A percentile compares a stretch with the other conserved stretches of the same genome.
phyloP scores from a whole-genome alignment of 192 early-diverging fungal genomes.

The Martensiomyces pterosporus region DNA sequence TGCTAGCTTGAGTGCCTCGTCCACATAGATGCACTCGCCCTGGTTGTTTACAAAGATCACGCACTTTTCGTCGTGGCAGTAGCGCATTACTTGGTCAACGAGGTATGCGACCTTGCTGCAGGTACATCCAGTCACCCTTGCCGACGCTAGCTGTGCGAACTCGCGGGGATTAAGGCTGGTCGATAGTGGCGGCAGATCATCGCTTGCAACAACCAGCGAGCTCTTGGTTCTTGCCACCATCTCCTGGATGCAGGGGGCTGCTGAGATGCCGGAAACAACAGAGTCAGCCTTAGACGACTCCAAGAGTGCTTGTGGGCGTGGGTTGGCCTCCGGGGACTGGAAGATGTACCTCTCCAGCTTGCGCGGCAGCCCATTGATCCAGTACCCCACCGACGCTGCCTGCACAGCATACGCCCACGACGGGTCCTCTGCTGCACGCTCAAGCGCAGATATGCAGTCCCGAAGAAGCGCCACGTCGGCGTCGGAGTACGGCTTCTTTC shows the following conservation, averaged over 20 bases:
- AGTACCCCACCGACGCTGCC: constrained; percentile 28
- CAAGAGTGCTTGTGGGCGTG: too few relatives aligned
- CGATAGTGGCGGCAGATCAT: constrained; percentile 28
- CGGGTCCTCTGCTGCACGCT: constrained; percentile 23
- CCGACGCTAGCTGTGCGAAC: constrained; percentile 18
- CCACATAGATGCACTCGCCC: constrained; percentile 16
- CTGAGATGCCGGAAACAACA: not conserved
- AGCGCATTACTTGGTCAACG: constrained; percentile 15
- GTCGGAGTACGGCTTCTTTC: constrained; percentile 29
- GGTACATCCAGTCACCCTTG: constrained; percentile 8
- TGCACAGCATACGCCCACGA: constrained; percentile 24
- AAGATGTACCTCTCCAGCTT: constrained; percentile 7
- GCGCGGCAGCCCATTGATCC: constrained; percentile 15
- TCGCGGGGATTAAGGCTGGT: constrained; percentile 30
- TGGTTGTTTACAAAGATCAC: constrained; percentile 39
- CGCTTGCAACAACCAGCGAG: constrained; percentile 14
- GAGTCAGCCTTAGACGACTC: too few relatives aligned
- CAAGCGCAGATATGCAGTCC: constrained; percentile 15
- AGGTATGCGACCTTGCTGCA: constrained; percentile 41
- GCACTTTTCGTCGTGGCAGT: constrained; percentile 39
- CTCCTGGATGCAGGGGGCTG: constrained; percentile 15
- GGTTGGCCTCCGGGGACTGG: too few relatives aligned
- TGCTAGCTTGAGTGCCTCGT: constrained; percentile 34
- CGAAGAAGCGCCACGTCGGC: constrained; percentile 24
- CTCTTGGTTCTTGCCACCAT: constrained; percentile 7